Evolutionary conservation across 2,329 filamentous ascomycete genomes (phyloP), one percentile per base, ranked within the genome.

Genomic region (Grosmannia serpens): DNA sequence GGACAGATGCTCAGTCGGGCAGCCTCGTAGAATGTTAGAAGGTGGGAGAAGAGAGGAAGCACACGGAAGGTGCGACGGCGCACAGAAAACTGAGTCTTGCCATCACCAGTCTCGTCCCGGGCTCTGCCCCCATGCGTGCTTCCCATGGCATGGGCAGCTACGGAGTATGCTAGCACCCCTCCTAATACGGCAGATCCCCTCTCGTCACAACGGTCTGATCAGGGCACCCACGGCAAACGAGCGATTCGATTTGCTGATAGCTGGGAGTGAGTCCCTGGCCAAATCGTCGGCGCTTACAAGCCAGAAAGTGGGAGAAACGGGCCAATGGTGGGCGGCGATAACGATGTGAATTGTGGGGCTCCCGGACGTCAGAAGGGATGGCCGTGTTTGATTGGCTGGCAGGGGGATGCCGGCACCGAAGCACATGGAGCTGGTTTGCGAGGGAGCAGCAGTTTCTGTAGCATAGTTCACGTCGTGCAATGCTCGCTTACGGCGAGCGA

Each of bases 321-420:
- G 31, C 61, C 61, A 62, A 62, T 62, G 20, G 50, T 22, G 20
- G 49, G 13, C 41, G 47, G 6, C 26, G 9, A 13, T 56, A 5
- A 24, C 13, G 49, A 6, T 57, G 26, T 10, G 17, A 41, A 33
- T n/a, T 46, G 44, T 59, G 59, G 56, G 26, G 20, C 52, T 33
- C 9, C 50, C 6, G 7, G 41, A 41, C 11, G 44, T 27, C 22
- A 22, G 17, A 49, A 9, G 24, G n/a, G n/a, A 50, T 22, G 9
- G 24, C 47, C 4, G 29, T 31, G 17, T 33, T 10, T 55, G 13
- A 55, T 55, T 55, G 54, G 54, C 27, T 41, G 22, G 8, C 2
- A 33, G 4, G 8, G 8, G n/a, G 41, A 33, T 44, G 38, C 7
- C 41, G 3, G 41, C 41, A 22, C 20, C 20, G 41, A 7, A n/a